Conservation (phyloP, 768 basidiomycete species). For the Nidularia sp. region DNA sequence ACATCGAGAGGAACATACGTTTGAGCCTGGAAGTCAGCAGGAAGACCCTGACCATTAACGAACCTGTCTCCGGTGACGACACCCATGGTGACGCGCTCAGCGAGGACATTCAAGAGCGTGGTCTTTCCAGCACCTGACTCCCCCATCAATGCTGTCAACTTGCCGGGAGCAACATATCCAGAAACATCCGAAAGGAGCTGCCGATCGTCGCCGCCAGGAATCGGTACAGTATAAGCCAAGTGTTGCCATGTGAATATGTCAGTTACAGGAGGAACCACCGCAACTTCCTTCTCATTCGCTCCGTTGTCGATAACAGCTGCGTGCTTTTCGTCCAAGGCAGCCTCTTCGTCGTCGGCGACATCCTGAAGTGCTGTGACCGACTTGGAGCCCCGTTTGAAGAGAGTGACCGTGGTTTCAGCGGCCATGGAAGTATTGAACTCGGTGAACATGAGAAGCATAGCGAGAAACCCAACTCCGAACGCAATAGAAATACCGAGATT, state of each 20-base stretch:
- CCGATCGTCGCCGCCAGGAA: constrained; percentile 38
- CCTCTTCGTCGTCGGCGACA: constrained; percentile 1
- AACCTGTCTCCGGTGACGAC: constrained; percentile 48
- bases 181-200: constrained; percentile 66
- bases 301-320: constrained; percentile 5
- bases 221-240: constrained; percentile 64
- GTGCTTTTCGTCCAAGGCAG: background rate
- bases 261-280: constrained; percentile 32
- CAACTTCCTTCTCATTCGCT: constrained; percentile 19
- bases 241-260: constrained; percentile 83
- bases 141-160: constrained; percentile 76
- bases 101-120: constrained; percentile 55
- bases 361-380: background rate
- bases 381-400: constrained; percentile 62
- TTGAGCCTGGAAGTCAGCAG: constrained; percentile 61
- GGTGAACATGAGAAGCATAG: constrained; percentile 51
- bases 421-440: constrained; percentile 43
- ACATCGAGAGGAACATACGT: constrained; percentile 25
- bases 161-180: constrained; percentile 82
- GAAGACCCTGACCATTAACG: constrained; percentile 51
- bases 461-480: constrained; percentile 58
- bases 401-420: constrained; percentile 33
- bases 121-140: constrained; percentile 52
- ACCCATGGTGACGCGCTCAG: constrained; percentile 42
- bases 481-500: constrained; percentile 66